Conservation (phyloP, 208 protist species). For the Crithidia thermophila region DNA sequence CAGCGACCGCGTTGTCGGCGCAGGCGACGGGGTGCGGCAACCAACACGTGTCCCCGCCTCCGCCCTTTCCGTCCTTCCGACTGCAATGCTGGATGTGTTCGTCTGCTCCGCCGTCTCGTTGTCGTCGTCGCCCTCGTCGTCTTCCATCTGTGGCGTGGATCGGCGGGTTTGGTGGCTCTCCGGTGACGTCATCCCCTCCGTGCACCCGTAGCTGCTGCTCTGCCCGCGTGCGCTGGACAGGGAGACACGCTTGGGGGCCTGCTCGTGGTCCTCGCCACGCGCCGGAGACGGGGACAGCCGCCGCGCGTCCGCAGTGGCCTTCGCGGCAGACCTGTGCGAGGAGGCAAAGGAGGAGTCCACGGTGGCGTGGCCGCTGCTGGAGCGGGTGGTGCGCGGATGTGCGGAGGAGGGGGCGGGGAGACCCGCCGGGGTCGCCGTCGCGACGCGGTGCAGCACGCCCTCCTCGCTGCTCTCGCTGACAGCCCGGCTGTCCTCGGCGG, state of each 20-base stretch:
- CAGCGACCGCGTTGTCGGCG: too few relatives aligned
- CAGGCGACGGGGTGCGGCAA: too few relatives aligned
- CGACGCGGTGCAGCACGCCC: background rate
- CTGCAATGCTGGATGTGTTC: too few relatives aligned
- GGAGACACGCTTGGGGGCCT: background rate
- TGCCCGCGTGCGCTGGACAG: slow-evolving; percentile 8
- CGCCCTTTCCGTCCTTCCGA: too few relatives aligned
- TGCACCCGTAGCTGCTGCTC: slow-evolving; percentile 41
- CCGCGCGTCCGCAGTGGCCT: background rate
- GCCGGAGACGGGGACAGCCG: background rate
- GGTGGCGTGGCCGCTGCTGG: too few relatives aligned
- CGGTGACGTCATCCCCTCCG: slow-evolving; percentile 16
- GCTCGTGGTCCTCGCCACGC: background rate
- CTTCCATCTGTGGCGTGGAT: slow-evolving; percentile 14
- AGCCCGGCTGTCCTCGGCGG: slow-evolving; percentile 3
- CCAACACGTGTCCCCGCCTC: too few relatives aligned
- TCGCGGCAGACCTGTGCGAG: background rate
- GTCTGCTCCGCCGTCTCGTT: too few relatives aligned
- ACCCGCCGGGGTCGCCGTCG: background rate
- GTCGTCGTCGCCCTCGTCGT: slow-evolving; percentile 11
- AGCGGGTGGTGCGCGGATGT: background rate
- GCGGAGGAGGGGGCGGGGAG: background rate
- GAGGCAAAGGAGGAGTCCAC: background rate
- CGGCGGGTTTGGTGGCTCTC: slow-evolving; percentile 13
- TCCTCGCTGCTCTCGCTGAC: background rate